Percentiles rank a stretch among this genome's conserved stretches.
Evolutionary conservation across 83 land plant species (phyloP).

Genomic region (Thuja plicata): DNA sequence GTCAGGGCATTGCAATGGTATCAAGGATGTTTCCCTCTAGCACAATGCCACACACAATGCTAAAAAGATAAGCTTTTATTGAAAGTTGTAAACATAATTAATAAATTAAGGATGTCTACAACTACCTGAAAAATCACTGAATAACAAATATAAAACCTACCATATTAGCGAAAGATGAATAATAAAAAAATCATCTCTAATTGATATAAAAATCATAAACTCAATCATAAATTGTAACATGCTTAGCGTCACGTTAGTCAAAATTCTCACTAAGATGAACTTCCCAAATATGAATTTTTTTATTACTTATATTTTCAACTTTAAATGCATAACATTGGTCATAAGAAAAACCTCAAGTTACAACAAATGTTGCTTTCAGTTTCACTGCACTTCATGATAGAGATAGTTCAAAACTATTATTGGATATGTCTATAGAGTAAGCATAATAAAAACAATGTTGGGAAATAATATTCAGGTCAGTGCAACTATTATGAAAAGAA

Average conservation of each 20-base stretch:
- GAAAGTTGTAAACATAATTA: too few relatives aligned
- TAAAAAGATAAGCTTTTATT: too few relatives aligned
- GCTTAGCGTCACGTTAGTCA: not conserved
- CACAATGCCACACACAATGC: too few relatives aligned
- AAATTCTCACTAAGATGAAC: not conserved
- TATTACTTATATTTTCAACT: not conserved
- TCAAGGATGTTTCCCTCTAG: too few relatives aligned
- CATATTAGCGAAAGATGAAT: not conserved
- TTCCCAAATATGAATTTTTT: not conserved
- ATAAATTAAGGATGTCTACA: not conserved
- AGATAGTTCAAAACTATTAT: not conserved
- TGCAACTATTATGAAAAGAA: not conserved
- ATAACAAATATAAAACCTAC: not conserved
- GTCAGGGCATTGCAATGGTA: too few relatives aligned
- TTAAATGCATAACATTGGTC: not conserved
- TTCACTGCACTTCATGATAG: not conserved
- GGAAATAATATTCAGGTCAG: not conserved
- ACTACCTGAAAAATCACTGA: not conserved
- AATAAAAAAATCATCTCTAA: not conserved
- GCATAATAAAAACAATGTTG: not conserved
- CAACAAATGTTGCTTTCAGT: not conserved
- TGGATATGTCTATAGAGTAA: not conserved
- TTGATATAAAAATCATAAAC: not conserved
- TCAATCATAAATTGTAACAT: not conserved
- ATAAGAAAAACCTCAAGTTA: not conserved